Evolutionary conservation across 331 rosid species (phyloP).

Genomic region (Stylosanthes scabra): DNA sequence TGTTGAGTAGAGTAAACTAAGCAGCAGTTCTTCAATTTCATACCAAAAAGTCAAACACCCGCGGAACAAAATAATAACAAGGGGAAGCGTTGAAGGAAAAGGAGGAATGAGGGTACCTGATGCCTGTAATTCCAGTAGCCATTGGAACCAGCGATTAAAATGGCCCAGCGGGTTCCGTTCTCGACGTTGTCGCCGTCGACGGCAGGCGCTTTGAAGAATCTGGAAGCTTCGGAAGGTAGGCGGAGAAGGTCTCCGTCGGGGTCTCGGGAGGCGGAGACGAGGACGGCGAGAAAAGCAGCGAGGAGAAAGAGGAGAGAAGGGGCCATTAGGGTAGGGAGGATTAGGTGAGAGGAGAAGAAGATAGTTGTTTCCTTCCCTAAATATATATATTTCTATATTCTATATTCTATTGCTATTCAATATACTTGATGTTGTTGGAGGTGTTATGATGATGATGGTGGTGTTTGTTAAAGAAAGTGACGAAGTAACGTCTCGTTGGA

Average conservation of each 20-base stretch:
- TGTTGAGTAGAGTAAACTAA: background rate
- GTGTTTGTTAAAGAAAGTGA: background rate
- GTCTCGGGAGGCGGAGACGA: slow-evolving; percentile 51
- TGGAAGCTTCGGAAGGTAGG: slow-evolving; percentile 75
- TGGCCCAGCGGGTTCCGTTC: slow-evolving; percentile 83
- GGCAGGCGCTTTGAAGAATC: slow-evolving; percentile 50
- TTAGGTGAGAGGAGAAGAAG: background rate
- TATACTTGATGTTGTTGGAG: background rate
- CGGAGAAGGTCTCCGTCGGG: slow-evolving; percentile 58
- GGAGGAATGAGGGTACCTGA: slow-evolving; percentile 53
- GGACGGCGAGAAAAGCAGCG: slow-evolving; percentile 31
- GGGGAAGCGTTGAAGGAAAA: no score
- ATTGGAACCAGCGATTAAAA: slow-evolving; percentile 87
- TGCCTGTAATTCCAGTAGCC: slow-evolving; percentile 99
- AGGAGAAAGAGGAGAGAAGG: slow-evolving; percentile 43
- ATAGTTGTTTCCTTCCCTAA: no score
- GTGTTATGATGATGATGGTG: background rate
- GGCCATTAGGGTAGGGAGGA: slow-evolving; percentile 43
- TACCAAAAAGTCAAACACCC: background rate
- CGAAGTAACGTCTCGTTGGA: slow-evolving; percentile 10
- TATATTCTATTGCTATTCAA: no score
- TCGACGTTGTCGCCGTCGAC: slow-evolving; percentile 10
- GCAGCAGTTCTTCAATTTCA: background rate
- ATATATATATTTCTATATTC: background rate
- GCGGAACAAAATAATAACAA: no score